Evolutionary conservation across 192 early-diverging fungal genomes (phyloP), one percentile per base, ranked within the genome.

Genomic region (Backusella circina): DNA sequence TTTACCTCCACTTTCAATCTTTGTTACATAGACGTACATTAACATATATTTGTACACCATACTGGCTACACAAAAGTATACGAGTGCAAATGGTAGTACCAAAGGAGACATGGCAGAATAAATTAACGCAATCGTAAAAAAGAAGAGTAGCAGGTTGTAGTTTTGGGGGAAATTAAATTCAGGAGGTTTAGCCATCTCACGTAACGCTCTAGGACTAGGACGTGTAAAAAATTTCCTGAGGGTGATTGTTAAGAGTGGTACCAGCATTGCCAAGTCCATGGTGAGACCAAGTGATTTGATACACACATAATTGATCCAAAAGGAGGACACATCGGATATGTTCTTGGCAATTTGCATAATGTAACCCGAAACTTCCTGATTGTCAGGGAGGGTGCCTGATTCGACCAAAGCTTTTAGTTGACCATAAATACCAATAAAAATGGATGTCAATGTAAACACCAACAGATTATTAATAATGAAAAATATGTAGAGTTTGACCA

Each of bases 241-340:
- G 2, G 75, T 73, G 9, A 83, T 89, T 4, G 82, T 77, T 5
- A 83, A 30, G 44, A 94, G 75, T 67, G 89, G 85, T 10, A 92
- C 75, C 1, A 89, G 47, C 83, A 93, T 92, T n/a, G 87, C 88
- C 70, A 94, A 81, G 77, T 94, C 92, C 70, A 93, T 72, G 54
- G 90, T 86, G 3, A 88, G 86, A 36, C 88, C 89, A 37, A 93
- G 77, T 30, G 86, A 89, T 67, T 87, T 85, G 23, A 91, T 80
- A 41, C 90, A 90, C 21, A 92, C 86, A 75, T 91, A 93, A n/a
- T 88, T 86, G 6, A 92, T 92, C 93, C 93, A 94, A 79, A 94
- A 94, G 72, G 88, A 80, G 12, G 89, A 89, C 36, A 89, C 82
- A 39, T 84, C 81, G 18, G 83, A 70, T 18, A 89, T 65, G 18